These are phyloP conservation scores for Populus simonii DNA, from an alignment of 345 rosid species.

Conservation along the genomic window DNA sequence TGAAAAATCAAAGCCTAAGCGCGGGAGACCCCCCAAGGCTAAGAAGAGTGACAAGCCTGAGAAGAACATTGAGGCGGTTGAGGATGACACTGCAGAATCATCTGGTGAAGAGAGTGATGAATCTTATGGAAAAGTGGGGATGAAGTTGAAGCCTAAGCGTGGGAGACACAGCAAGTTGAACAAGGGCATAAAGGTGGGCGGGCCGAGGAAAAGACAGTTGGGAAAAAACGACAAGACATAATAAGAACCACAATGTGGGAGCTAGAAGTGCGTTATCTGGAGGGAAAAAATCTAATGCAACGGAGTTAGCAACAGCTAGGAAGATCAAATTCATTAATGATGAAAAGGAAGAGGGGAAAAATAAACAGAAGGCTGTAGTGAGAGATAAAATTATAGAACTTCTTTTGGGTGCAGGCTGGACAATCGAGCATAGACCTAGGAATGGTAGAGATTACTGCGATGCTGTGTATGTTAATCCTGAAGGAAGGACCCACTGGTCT, in stretches of 20 bases:
- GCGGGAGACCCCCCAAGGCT: slow-evolving; percentile 23
- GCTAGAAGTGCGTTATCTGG: slow-evolving; percentile 18
- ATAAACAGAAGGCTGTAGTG: slow-evolving; percentile 29
- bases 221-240: neutral
- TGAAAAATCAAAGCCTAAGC: slow-evolving; percentile 23
- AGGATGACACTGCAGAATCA: neutral
- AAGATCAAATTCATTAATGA: slow-evolving; percentile 11
- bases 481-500: slow-evolving; percentile 95
- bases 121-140: neutral
- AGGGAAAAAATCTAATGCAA: slow-evolving; percentile 20
- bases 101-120: neutral
- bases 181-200: neutral
- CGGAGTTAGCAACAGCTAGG: slow-evolving; percentile 19
- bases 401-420: slow-evolving; percentile 87
- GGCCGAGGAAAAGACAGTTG: neutral
- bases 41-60: neutral
- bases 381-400: slow-evolving; percentile 66
- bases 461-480: slow-evolving; percentile 91
- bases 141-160: slow-evolving; percentile 7
- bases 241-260: neutral
- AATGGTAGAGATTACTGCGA: slow-evolving; percentile 52
- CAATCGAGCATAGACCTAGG: slow-evolving; percentile 72
- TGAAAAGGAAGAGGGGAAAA: slow-evolving; percentile 22
- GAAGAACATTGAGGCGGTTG: slow-evolving; percentile 15
- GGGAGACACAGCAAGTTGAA: slow-evolving; percentile 10